phyloP scores from a whole-genome alignment of 305 asterid genomes.

The Euphrasia arctica region DNA sequence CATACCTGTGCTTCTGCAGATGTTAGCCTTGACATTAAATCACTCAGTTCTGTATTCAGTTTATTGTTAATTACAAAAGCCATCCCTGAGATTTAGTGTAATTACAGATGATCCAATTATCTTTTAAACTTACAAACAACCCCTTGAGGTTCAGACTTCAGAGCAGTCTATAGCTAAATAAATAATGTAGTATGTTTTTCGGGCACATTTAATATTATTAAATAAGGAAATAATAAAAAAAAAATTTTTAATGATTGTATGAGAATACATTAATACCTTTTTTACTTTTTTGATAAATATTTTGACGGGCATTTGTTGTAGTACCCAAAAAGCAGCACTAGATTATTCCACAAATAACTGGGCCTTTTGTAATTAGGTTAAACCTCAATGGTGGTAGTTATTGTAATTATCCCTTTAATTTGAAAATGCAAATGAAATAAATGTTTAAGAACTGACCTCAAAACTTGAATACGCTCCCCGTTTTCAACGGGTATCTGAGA shows the following conservation, averaged over 20 bases:
- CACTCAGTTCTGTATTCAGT: conserved; percentile 21
- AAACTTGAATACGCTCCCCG: conserved; percentile 89
- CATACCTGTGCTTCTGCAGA: conserved; percentile 90
- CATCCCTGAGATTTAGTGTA: background rate
- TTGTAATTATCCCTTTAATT: background rate
- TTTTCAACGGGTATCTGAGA: conserved; percentile 83
- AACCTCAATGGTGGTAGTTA: background rate
- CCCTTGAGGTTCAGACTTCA: background rate
- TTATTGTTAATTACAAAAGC: background rate
- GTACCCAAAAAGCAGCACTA: too few species aligned
- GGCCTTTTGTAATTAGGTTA: background rate
- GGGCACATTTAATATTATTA: too few species aligned
- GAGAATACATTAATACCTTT: too few species aligned
- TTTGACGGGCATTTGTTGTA: too few species aligned
- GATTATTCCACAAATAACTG: background rate
- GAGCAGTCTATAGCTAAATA: too few species aligned
- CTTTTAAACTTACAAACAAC: background rate
- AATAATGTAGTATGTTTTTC: too few species aligned
- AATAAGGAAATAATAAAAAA: too few species aligned
- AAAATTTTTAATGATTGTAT: too few species aligned
- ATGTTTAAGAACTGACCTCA: conserved; percentile 46
- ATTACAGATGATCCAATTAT: background rate
- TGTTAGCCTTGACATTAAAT: conserved; percentile 62
- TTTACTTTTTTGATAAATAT: too few species aligned
- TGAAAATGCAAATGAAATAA: conserved; percentile 19